Evolutionary conservation across 768 basidiomycete genomes (phyloP), one percentile per base, ranked within the genome.

Genomic region (Pisolithus tinctorius): DNA sequence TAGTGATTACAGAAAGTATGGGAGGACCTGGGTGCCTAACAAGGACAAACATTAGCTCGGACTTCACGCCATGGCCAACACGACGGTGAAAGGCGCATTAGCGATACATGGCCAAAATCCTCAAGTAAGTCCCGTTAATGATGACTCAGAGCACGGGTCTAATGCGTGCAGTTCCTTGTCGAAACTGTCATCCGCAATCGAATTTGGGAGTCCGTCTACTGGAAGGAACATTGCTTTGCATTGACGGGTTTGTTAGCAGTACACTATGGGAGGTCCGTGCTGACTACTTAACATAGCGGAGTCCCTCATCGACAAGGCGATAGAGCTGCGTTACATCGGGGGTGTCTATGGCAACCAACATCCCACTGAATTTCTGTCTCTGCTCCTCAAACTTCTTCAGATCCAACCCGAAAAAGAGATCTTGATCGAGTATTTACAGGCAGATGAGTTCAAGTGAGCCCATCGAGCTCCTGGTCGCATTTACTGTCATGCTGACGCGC

Each of bases 151-250:
- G 51, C 16, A 47, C n/a, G 31, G 54, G 31, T 58, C 63, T 58
- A 55, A 58, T 63, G 55, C 60, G 7, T 54, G 44, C 65, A 96
- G 93, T 90, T 80, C 68, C 74, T 99, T 68, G 87, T 99, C 27
- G 96, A 98, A 76, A 95, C 91, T 36, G 90, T 97, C 55, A 94
- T 98, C 58, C 84, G 96, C 48, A 90, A 86, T 63, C 82, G 96
- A 55, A 96, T 99, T 54, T 99, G 95, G 75, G 95, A 98, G 67
- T 87, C 88, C 0, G 68, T 76, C 6, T 99, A 82, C 69, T 99
- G 95, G 95, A 99, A 99, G 72, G 95, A 99, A 65, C 92, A 96
- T 59, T 99, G 95, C 65, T 99, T 99, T 65, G 95, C 95, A 20
- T 74, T 99, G 44, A 96, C 92, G 54, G 92, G 93, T 89, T 46